These are phyloP conservation scores for Globisporangium takayamanum DNA, from an alignment of 352 stramenopile species.

Conservation along the genomic window DNA sequence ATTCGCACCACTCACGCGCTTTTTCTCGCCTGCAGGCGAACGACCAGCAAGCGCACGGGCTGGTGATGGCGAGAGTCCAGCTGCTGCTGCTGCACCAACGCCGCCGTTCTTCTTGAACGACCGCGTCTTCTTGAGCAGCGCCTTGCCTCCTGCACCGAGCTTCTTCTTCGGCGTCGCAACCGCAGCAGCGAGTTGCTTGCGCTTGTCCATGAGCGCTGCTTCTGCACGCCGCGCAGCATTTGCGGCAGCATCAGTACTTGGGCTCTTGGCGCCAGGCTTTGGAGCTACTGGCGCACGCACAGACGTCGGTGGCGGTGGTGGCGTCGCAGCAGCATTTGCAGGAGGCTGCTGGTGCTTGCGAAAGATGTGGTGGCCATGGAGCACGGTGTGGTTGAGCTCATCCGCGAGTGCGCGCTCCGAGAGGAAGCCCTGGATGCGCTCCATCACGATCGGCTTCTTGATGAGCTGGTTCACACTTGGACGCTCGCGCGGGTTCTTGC, in stretches of 20 bases:
- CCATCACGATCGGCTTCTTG: constrained; percentile 42
- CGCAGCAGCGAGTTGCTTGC: constrained; percentile 2
- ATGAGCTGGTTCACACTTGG: constrained; percentile 66
- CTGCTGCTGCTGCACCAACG: neutral
- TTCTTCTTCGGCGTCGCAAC: constrained; percentile 10
- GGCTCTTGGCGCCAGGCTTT: neutral
- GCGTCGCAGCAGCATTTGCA: neutral
- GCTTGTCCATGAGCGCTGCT: neutral
- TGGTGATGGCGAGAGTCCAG: constrained; percentile 1
- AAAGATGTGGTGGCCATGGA: constrained; percentile 70
- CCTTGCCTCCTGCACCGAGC: neutral
- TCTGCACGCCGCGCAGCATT: constrained; percentile 8
- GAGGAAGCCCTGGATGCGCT: constrained; percentile 60
- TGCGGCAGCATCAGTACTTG: neutral
- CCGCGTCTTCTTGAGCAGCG: constrained; percentile 13
- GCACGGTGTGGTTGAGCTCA: constrained; percentile 64
- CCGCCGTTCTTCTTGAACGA: constrained; percentile 14
- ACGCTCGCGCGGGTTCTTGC: constrained; percentile 47
- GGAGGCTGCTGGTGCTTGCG: constrained; percentile 7
- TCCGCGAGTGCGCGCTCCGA: constrained; percentile 40
- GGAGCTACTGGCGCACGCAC: neutral
- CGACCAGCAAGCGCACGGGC: neutral
- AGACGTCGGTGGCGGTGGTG: neutral
- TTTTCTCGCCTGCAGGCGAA: constrained; percentile 1
- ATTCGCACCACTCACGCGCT: neutral